Base-by-base conservation (phyloP, 345 rosid genomes). In the Leavenworthia alabamica region DNA sequence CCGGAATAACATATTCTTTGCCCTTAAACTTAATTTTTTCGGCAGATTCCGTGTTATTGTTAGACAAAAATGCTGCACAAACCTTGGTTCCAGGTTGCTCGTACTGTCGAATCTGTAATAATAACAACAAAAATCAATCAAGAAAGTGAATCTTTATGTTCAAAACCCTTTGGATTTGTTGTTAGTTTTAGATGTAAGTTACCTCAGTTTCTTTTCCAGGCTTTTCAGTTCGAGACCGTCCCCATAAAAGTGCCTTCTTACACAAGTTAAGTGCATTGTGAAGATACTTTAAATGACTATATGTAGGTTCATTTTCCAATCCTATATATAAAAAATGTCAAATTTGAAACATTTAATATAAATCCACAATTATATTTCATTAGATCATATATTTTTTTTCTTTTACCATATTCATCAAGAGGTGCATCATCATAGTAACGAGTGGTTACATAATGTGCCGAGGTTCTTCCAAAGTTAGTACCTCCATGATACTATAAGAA, bases 391-490 rank as follows among this genome's bases (percentile, higher is more conserved):
- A 2, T 23, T 23, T 24, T 29, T 28, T 26, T 17, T 17, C 0
- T 6, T 20, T 54, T 69, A 85, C 97, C 99, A 50, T 3, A 89
- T 79, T 93, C 99, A 70, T 93, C 99, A 37, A 93, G 84, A 23
- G 99, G 99, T 46, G 95, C 96, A 74, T 93, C 99, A 11, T 90
- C 97, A 20, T 90, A 93, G 81, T 93, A 93, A 20, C 97, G 82
- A 49, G 99, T 83, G 5, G 96, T 80, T n/a, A 86, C 86, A 36
- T 87, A 93, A 29, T 82, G 77, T 13, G 97, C 81, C 24, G 81
- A 73, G 22, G 97, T 90, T 73, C 99, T 77, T 8, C 85, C 97
- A 24, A 81, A 76, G 71, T 93, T 93, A 27, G 99, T 93, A 17
- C 99, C 97, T 6, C 97, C 99, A 70, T 90, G 87, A 68, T 86